Evolutionary conservation across 352 stramenopile species (phyloP).

Genomic region (Globisporangium rhizosaccharum): DNA sequence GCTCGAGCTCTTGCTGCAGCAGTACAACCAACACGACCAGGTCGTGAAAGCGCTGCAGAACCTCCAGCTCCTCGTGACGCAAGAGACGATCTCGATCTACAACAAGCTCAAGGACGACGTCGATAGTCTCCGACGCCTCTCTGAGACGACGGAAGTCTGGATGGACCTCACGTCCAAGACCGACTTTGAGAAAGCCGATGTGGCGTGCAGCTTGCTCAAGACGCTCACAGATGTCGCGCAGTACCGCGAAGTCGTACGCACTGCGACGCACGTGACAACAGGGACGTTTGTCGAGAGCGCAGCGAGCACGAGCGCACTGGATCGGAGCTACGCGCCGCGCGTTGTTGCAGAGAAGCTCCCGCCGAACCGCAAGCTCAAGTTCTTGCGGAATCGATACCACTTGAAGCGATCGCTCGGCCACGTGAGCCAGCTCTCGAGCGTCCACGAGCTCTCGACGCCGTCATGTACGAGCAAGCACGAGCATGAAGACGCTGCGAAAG

Average conservation of each 20-base stretch:
- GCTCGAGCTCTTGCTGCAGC: conserved; percentile 64
- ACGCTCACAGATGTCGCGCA: conserved; percentile 34
- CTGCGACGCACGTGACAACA: background rate
- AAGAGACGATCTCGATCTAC: conserved; percentile 64
- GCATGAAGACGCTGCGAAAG: conserved; percentile 15
- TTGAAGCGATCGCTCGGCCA: conserved; percentile 32
- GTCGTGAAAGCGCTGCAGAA: conserved; percentile 60
- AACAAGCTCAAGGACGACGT: conserved; percentile 65
- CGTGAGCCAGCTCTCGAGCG: conserved; percentile 43
- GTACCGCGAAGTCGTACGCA: conserved; percentile 3
- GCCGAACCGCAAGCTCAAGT: conserved; percentile 45
- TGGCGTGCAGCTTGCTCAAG: conserved; percentile 36
- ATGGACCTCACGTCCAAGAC: conserved; percentile 75
- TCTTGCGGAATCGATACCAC: conserved; percentile 22
- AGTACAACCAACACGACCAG: conserved; percentile 72
- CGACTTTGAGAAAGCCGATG: conserved; percentile 57
- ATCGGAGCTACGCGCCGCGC: conserved; percentile 16
- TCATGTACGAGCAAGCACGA: background rate
- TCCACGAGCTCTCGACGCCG: conserved; percentile 25
- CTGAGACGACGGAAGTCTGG: conserved; percentile 76
- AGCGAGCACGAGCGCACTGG: background rate
- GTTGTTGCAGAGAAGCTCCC: conserved; percentile 34
- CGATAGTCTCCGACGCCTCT: conserved; percentile 47
- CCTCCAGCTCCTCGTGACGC: conserved; percentile 48
- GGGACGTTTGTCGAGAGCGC: background rate